A percentile compares a stretch with the other conserved stretches of the same genome.
Evolutionary conservation across 257 asterid genomes (phyloP).

Genomic region (Solanum verrucosum): DNA sequence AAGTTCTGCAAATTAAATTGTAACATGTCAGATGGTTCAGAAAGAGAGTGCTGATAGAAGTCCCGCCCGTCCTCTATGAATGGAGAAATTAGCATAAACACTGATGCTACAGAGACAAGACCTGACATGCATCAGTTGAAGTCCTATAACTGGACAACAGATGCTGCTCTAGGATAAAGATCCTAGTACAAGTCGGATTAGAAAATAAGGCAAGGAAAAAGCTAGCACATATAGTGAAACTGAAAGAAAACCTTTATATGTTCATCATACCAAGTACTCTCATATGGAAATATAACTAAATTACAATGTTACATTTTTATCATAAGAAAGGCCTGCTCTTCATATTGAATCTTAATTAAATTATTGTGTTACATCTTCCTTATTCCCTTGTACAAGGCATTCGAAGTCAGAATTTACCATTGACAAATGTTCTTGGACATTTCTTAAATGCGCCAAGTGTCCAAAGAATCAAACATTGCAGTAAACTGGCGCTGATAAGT

Average conservation of each 20-base stretch:
- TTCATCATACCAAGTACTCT: neutral
- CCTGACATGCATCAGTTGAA: neutral
- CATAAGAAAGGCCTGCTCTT: neutral
- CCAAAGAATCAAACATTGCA: neutral
- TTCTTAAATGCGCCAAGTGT: neutral
- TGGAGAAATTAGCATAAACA: neutral
- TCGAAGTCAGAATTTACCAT: neutral
- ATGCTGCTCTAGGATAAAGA: neutral
- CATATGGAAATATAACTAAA: neutral
- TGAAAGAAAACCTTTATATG: neutral
- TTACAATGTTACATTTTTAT: neutral
- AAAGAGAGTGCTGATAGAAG: neutral
- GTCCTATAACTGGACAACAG: neutral
- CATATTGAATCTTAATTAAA: neutral
- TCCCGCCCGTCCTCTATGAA: neutral
- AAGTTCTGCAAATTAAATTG: constrained; percentile 57
- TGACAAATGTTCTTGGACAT: neutral
- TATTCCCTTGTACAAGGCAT: neutral
- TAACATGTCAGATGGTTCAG: neutral
- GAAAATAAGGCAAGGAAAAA: neutral
- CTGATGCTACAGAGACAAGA: neutral
- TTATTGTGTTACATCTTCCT: neutral
- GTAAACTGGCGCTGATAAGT: neutral
- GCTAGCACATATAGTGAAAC: neutral
- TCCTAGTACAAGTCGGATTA: neutral